Percentiles rank a stretch among this genome's conserved stretches.
Conservation (phyloP, 129 eudicot species). For the Pittosporum tobira region DNA sequence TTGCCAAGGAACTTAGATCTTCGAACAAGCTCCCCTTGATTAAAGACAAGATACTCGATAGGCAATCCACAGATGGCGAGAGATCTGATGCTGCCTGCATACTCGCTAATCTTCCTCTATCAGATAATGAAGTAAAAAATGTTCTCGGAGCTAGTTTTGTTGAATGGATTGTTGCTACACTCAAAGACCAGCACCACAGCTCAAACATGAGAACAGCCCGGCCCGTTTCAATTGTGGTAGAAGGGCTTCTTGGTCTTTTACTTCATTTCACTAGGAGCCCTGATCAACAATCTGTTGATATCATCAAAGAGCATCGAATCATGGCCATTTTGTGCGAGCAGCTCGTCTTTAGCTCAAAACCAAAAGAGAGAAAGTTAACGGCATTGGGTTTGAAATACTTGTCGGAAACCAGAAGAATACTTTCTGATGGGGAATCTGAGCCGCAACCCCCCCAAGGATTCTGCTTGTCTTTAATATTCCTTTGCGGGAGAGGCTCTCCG, state of each 20-base stretch:
- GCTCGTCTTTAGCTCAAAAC: constrained; percentile 20
- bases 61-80: constrained; percentile 26
- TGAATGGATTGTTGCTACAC: constrained; percentile 25
- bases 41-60: constrained; percentile 24
- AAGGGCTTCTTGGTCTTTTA: constrained; percentile 42
- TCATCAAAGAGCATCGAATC: constrained; percentile 23
- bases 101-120: constrained; percentile 37
- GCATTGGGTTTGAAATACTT: constrained; percentile 25
- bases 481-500: constrained; percentile 19
- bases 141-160: constrained; percentile 21
- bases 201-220: constrained; percentile 14
- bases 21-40: constrained; percentile 20
- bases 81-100: constrained; percentile 32
- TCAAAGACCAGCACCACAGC: constrained; percentile 18
- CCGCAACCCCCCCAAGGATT: constrained; percentile 26
- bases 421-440: constrained; percentile 16
- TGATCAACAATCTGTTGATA: constrained; percentile 17
- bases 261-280: constrained; percentile 24
- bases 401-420: constrained; percentile 23
- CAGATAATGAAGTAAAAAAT: constrained; percentile 28
- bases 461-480: constrained; percentile 22
- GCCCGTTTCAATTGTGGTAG: constrained; percentile 21
- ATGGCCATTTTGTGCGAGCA: constrained; percentile 26
- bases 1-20: constrained; percentile 18
- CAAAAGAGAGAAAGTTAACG: constrained; percentile 28